Base-by-base conservation (phyloP, 495 filamentous ascomycete genomes). In the Aspergillus affinis region DNA sequence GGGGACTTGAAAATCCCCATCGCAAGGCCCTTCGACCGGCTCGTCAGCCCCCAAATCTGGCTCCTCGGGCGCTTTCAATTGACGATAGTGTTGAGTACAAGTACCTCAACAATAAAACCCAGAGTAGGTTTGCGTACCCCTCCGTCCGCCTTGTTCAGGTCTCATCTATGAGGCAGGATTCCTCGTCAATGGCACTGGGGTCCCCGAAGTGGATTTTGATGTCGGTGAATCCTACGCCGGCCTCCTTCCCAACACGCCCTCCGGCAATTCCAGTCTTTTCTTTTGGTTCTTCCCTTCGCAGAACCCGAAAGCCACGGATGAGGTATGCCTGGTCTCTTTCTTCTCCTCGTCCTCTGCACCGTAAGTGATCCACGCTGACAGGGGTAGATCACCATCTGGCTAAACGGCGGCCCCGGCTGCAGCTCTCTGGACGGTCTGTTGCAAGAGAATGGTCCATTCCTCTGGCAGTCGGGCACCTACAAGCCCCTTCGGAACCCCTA, bases 201-300 rank as follows among this genome's bases (percentile, higher is more conserved):
- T 92, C 57, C 90, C 89, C 0, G 87, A 91, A 18, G 88, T 92
- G 2, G 73, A 84, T 58, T 93, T 90, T 57, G 85, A 92, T 60
- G 83, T 90, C 65, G 90, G 90, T 44, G 89, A 93, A 67, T 87
- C 83, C 0, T 92, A 92, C 63, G 84, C 90, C 23, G 90, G 90
- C 18, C 79, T 87, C 12, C 68, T 93, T 9, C 83, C 90, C 18
- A 90, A 91, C 58, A 83, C 82, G 2, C 72, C 72, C 4, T 65
- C 79, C 41, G 68, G 77, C 2, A 76, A 83, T 23, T 75, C 75
- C 2, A 79, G 80, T 51, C 71, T 92, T 19, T 93, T 90, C 68
- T 93, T 90, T 67, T 93, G 90, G 89, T 90, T 88, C 72, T 91
- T 89, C 61, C 88, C 86, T 0, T 84, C 86, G 0, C 71, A 73